Conservation (phyloP, 1,284 basidiomycete genomes). For the Malassezia cuniculi region DNA sequence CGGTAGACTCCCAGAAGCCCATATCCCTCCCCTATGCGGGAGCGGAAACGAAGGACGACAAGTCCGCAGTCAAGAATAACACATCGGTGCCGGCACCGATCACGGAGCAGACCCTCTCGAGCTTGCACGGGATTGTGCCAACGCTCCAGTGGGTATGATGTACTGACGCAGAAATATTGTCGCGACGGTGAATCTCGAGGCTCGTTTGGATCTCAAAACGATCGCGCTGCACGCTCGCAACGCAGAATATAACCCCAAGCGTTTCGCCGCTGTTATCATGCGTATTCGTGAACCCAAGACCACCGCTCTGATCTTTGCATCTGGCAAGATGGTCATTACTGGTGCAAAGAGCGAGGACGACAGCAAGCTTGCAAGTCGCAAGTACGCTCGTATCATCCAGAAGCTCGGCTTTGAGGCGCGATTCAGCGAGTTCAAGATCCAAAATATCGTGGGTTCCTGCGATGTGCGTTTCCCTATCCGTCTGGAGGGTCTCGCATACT, state of each 20-base stretch:
- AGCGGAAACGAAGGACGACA: slow-evolving; percentile 3
- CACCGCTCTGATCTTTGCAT: slow-evolving; percentile 96
- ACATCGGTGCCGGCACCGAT: slow-evolving; percentile 10
- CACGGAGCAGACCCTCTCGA: slow-evolving; percentile 33
- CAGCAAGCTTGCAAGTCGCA: slow-evolving; percentile 86
- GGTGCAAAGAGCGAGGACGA: slow-evolving; percentile 99
- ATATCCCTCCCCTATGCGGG: slow-evolving; percentile 3
- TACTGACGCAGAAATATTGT: slow-evolving; percentile 66
- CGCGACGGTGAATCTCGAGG: slow-evolving; percentile 96
- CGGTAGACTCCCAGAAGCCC: slow-evolving; percentile 5
- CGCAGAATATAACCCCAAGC: slow-evolving; percentile 99
- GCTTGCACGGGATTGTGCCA: slow-evolving; percentile 45
- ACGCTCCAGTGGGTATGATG: slow-evolving; percentile 45
- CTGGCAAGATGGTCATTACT: slow-evolving; percentile 99
- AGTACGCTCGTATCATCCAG: slow-evolving; percentile 98
- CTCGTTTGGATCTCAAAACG: slow-evolving; percentile 91
- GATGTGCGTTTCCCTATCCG: slow-evolving; percentile 99
- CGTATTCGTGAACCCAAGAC: slow-evolving; percentile 99
- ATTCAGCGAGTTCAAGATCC: slow-evolving; percentile 99
- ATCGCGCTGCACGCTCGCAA: slow-evolving; percentile 95
- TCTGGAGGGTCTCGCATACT: slow-evolving; percentile 91
- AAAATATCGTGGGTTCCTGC: slow-evolving; percentile 92
- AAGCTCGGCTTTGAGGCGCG: slow-evolving; percentile 99
- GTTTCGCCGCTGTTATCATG: slow-evolving; percentile 99
- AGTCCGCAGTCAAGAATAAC: slow-evolving; percentile 6